Base-by-base conservation (phyloP, 2,329 filamentous ascomycete species). In the Didymella arachidicola region DNA sequence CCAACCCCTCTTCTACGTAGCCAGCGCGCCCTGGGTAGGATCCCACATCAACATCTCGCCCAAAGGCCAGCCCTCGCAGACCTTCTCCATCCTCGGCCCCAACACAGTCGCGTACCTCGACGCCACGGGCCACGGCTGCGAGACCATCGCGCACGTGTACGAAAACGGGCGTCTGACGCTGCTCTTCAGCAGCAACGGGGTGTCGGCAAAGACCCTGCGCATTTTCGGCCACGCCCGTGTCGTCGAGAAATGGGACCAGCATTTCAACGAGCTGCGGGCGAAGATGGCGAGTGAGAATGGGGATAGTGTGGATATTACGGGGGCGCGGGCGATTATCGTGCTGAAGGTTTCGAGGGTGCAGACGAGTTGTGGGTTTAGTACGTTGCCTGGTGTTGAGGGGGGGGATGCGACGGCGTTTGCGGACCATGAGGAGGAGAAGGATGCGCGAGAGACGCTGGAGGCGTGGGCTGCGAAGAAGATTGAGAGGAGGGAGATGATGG, bases 111-210 rank as follows among this genome's bases (percentile, higher is more conserved):
- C 86, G 26, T 93, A 93, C 71, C 81, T 92, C 54, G 90, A 93
- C 71, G 84, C 87, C 60, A 92, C 88, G 1, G 91, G 90, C 29
- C 90, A 87, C 30, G 90, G 90, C 25, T 87, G 83, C 69, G 91
- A 94, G 78, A 93, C 90, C 3, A 88, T 93, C 60, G 82, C 86
- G 4, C 90, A 93, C 69, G 77, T 91, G 11, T 88, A 91, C 72
- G 90, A 94, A 70, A 93, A 93, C 68, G 89, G 87, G 29, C 84
- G 91, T 16, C 83, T 90, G 18, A 92, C 89, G 6, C 78, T 93
- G 70, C 87, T 92, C 83, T 92, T 93, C 77, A 89, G 84, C 72
- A 90, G 89, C 62, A 18, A n/a, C 0, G 85, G 83, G 1, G 65
- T 78, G 4, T 71, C 79, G 0, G 87, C 88, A 16, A 80, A 86